Evolutionary conservation across 2,329 filamentous ascomycete genomes (phyloP), one percentile per base, ranked within the genome.

Genomic region (Emmonsiellopsis sp.): DNA sequence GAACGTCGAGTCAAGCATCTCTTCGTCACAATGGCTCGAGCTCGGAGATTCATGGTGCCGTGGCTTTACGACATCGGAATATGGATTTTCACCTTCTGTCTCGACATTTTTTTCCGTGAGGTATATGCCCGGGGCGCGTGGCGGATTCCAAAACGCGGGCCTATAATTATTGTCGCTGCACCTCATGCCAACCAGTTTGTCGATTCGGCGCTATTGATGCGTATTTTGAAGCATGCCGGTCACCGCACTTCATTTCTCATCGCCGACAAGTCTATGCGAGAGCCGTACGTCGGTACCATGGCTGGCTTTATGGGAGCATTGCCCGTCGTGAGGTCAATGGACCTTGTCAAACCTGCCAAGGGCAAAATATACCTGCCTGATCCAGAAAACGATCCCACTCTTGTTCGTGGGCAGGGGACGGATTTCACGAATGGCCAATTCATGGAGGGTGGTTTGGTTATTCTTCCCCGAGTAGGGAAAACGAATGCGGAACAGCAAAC

Each of bases 141-240:
- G 87, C 87, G 87, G 68, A 85, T 94, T 38, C 89, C 89, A 38
- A 81, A 83, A 62, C 78, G 80, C 54, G 89, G 88, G 0, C 88
- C 89, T 2, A 80, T 94, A 54, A 84, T 95, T 51, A 92, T 95
- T 66, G 89, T 95, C 60, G 89, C 87, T 41, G 89, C 88, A 44
- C 89, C 89, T 54, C 89, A 95, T 72, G 89, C 88, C 56, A 94
- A 95, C 67, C 86, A 89, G 81, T 95, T 95, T 62, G 87, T 94
- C 66, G 89, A 95, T 65, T 88, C 87, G 53, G 79, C 94, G 35
- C 85, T 93, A 61, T 78, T 95, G 51, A 89, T 91, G 78, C 83
- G 87, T 55, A 87, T 86, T 5, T 79, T 94, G 43, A 84, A 86
- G 57, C 82, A 93, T 71, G 84, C 87, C 53, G 81, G 84, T 58